Evolutionary conservation across 1,284 basidiomycete species (phyloP).

Genomic region (Sanguinoderma infundibulare): DNA sequence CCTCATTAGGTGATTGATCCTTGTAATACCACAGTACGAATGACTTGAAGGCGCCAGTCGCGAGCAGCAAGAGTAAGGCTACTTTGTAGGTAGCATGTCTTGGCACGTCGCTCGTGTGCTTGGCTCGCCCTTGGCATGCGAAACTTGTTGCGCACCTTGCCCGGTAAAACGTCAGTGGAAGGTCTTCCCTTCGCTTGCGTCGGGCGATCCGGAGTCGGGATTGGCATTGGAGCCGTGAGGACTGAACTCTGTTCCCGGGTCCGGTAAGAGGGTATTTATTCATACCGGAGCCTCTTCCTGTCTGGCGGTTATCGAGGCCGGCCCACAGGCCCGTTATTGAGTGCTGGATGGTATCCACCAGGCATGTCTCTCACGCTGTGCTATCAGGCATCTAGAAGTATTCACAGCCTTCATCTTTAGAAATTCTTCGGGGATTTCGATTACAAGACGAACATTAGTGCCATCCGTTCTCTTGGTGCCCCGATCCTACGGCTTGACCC

Average conservation of each 20-base stretch:
- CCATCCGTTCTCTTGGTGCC: background rate
- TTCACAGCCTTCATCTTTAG: background rate
- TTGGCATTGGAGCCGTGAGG: background rate
- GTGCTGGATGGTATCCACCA: background rate
- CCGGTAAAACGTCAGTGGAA: slow-evolving; percentile 11
- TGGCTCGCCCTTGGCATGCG: slow-evolving; percentile 25
- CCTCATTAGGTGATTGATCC: background rate
- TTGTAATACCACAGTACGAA: background rate
- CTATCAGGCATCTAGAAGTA: background rate
- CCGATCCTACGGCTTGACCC: background rate
- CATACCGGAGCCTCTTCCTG: background rate
- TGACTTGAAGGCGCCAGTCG: too few relatives aligned
- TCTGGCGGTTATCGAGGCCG: background rate
- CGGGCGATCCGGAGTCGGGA: slow-evolving; percentile 13
- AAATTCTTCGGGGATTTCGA: background rate
- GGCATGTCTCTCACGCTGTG: background rate
- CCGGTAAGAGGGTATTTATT: background rate
- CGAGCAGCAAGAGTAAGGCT: background rate
- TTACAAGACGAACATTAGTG: background rate
- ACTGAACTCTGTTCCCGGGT: background rate
- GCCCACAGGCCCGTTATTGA: background rate
- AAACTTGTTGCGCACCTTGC: slow-evolving; percentile 3
- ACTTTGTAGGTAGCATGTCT: slow-evolving; percentile 6
- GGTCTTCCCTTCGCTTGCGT: slow-evolving; percentile 4
- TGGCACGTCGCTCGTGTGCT: slow-evolving; percentile 14